Percentiles rank a stretch among this genome's conserved stretches.
Conservation (phyloP, 768 basidiomycete genomes). For the Suillus plorans region DNA sequence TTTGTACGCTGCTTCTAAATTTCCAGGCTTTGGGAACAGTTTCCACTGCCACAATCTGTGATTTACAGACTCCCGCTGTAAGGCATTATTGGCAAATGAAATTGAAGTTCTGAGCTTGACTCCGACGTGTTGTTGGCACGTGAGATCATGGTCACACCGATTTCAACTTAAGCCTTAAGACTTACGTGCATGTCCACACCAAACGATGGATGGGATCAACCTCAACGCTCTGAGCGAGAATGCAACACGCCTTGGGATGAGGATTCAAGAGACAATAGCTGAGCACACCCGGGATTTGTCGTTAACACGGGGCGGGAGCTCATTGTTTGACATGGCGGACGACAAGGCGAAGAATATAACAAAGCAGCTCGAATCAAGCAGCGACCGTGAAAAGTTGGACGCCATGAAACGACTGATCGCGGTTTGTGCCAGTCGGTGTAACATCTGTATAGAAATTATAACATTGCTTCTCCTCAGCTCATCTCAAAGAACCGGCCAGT, state of each 20-base stretch:
- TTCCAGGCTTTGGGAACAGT: background rate
- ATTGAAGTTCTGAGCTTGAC: background rate
- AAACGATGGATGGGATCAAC: conserved; percentile 33
- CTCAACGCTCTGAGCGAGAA: conserved; percentile 64
- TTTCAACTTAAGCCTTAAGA: background rate
- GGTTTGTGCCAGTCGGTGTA: conserved; percentile 46
- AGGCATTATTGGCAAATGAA: background rate
- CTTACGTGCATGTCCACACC: conserved; percentile 2
- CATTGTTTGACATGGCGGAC: conserved; percentile 67
- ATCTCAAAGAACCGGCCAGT: conserved; percentile 92
- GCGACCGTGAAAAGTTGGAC: conserved; percentile 89
- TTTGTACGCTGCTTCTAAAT: background rate
- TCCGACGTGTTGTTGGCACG: background rate
- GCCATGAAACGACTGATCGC: conserved; percentile 95
- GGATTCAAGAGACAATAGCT: conserved; percentile 79
- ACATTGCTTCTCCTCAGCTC: conserved; percentile 49
- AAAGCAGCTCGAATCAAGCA: conserved; percentile 83
- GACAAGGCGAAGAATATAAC: conserved; percentile 83
- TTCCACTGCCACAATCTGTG: background rate
- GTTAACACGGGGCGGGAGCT: conserved; percentile 52
- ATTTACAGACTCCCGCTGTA: background rate
- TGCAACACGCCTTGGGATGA: conserved; percentile 79
- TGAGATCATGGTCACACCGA: background rate
- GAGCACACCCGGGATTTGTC: conserved; percentile 77
- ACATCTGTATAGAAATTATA: conserved; percentile 3